Conservation (phyloP, 106 monocot genomes). For the Allium cepa region DNA sequence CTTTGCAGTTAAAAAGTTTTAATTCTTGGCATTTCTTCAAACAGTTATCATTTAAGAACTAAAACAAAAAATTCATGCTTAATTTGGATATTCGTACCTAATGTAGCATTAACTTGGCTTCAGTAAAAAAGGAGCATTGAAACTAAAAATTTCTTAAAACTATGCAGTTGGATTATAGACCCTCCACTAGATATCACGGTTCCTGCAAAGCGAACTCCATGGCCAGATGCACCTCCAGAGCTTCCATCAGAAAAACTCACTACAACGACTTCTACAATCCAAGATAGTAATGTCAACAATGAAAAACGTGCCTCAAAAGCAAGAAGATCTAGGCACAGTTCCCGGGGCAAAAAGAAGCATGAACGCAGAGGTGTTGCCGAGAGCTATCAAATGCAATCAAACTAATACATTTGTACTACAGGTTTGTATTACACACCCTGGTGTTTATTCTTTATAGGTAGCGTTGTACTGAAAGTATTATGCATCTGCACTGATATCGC, state of each 20-base stretch:
- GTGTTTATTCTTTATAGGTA: too few species aligned
- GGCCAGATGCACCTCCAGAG: constrained; percentile 50
- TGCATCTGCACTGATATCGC: too few species aligned
- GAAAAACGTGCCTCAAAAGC: constrained; percentile 19
- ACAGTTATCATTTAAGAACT: too few species aligned
- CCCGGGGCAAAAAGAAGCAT: constrained; percentile 48
- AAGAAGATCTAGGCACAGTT: constrained; percentile 33
- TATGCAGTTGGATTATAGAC: constrained; percentile 73
- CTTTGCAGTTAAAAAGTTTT: too few species aligned
- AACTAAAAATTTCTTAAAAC: too few species aligned
- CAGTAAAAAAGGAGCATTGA: too few species aligned
- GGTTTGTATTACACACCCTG: constrained; percentile 1
- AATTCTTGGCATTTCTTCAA: too few species aligned
- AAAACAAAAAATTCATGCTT: too few species aligned
- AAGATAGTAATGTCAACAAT: constrained; percentile 1
- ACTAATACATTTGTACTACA: constrained; percentile 5
- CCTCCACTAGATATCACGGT: constrained; percentile 63
- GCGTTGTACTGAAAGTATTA: too few species aligned
- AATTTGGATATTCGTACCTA: too few species aligned
- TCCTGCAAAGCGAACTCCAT: constrained; percentile 69
- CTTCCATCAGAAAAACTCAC: constrained; percentile 13
- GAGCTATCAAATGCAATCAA: constrained; percentile 16
- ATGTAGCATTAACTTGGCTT: too few species aligned
- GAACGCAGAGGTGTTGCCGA: constrained; percentile 12
- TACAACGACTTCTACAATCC: not conserved